phyloP scores from a whole-genome alignment of 1,284 basidiomycete species.

The Fomitiporia mediterranea region DNA sequence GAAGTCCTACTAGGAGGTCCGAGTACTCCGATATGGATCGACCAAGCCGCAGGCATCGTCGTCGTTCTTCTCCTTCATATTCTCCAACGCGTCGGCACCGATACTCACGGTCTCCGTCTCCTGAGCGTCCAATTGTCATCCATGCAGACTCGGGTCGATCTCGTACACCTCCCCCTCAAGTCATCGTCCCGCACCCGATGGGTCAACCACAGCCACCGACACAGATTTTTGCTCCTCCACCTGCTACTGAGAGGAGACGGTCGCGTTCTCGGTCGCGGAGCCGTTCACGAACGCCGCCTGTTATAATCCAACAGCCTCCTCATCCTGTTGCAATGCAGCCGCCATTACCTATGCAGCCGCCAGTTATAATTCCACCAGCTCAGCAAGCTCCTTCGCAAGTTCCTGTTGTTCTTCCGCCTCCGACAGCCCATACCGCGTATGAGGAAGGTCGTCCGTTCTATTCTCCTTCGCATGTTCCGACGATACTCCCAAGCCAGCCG shows the following conservation, averaged over 20 bases:
- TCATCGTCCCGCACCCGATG: background rate
- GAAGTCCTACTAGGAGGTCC: background rate
- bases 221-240: background rate
- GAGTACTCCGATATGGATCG: background rate
- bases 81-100: background rate
- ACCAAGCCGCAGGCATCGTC: background rate
- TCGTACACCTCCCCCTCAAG: background rate
- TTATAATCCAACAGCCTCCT: background rate
- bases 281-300: constrained; percentile 13
- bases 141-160: background rate
- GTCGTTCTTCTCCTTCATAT: background rate
- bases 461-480: constrained; percentile 11
- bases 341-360: background rate
- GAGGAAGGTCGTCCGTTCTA: constrained; percentile 19
- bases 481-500: background rate
- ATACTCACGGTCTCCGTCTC: constrained; percentile 14
- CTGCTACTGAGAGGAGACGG: constrained; percentile 16
- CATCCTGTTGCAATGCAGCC: background rate
- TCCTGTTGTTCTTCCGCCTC: constrained; percentile 9
- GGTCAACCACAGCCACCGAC: background rate
- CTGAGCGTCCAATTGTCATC: constrained; percentile 17
- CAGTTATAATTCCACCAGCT: constrained; percentile 9
- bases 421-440: background rate
- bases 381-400: background rate
- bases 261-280: constrained; percentile 2